phyloP scores from a whole-genome alignment of 768 basidiomycete genomes.

The Candolleomyces eurysporus region DNA sequence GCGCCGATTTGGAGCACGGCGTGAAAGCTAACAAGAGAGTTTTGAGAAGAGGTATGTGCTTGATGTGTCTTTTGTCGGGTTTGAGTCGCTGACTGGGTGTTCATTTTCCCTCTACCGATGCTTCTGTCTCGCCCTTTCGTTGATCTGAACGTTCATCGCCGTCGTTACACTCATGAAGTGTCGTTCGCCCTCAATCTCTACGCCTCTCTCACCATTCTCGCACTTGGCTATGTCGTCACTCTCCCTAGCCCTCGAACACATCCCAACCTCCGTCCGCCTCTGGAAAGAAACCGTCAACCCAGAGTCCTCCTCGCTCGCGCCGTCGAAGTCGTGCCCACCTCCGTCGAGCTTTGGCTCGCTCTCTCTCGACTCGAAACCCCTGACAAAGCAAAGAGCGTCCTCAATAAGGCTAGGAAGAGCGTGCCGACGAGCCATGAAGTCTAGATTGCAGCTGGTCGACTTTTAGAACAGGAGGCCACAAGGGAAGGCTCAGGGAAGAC shows the following conservation, averaged over 20 bases:
- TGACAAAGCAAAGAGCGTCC: slow-evolving; percentile 84
- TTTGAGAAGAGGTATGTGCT: slow-evolving; percentile 73
- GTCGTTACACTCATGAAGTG: no score
- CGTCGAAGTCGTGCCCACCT: slow-evolving; percentile 94
- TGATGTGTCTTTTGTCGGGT: background rate
- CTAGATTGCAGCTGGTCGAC: slow-evolving; percentile 94
- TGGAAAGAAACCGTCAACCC: slow-evolving; percentile 98
- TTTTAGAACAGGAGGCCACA: slow-evolving; percentile 82
- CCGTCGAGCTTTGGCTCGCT: slow-evolving; percentile 97
- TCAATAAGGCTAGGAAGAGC: slow-evolving; percentile 93
- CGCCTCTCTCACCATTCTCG: background rate
- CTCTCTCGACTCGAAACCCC: slow-evolving; percentile 96
- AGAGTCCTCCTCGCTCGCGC: slow-evolving; percentile 90
- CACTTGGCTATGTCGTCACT: background rate
- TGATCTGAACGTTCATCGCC: no score
- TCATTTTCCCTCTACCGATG: background rate
- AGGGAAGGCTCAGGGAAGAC: slow-evolving; percentile 71
- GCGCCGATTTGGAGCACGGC: slow-evolving; percentile 87
- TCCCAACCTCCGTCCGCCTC: slow-evolving; percentile 93
- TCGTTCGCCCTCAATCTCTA: no score
- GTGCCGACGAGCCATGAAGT: slow-evolving; percentile 97
- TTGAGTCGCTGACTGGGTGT: background rate
- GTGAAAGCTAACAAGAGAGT: slow-evolving; percentile 86
- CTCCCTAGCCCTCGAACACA: slow-evolving; percentile 83
- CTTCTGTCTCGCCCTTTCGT: slow-evolving; percentile 3